A percentile compares a stretch with the other conserved stretches of the same genome.
These are phyloP conservation scores for Cryptosporidium baileyi DNA, from an alignment of 169 alveolate genomes.

Conservation along the genomic window DNA sequence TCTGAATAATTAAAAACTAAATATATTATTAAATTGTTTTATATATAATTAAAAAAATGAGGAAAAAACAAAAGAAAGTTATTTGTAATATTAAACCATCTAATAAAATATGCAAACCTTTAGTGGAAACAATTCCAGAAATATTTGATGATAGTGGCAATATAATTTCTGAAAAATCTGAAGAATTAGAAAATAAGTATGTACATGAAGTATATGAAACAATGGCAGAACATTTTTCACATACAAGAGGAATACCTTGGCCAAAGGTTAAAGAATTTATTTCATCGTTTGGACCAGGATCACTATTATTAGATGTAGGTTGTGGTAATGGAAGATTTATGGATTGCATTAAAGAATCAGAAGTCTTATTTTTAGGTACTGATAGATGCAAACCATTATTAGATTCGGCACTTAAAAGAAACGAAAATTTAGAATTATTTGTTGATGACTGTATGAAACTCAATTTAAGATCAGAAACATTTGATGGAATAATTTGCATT, in stretches of 20 bases:
- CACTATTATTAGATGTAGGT: constrained; percentile 63
- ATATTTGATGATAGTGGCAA: constrained; percentile 11
- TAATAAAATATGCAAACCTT: constrained; percentile 33
- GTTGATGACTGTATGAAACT: constrained; percentile 38
- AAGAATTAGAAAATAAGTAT: constrained; percentile 39
- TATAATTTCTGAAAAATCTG: background rate
- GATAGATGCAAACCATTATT: constrained; percentile 51
- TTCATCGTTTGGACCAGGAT: constrained; percentile 64
- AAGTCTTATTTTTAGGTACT: constrained; percentile 44
- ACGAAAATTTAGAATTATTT: constrained; percentile 3
- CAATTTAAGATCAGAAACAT: constrained; percentile 22
- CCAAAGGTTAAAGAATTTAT: constrained; percentile 66
- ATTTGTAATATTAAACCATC: constrained; percentile 45
- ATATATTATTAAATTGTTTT: no score
- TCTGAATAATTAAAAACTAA: no score
- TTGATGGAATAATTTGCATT: constrained; percentile 68
- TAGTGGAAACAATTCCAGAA: constrained; percentile 12
- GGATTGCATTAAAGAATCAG: constrained; percentile 51
- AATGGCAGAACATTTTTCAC: constrained; percentile 71
- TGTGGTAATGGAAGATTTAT: constrained; percentile 71
- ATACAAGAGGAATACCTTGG: constrained; percentile 69
- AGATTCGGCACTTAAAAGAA: constrained; percentile 26
- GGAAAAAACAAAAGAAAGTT: background rate
- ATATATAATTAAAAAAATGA: no score
- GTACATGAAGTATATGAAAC: constrained; percentile 67